Percentiles rank a stretch among this genome's conserved stretches.
phyloP scores from a whole-genome alignment of 495 filamentous ascomycete genomes.

The Podospora pseudocomata region DNA sequence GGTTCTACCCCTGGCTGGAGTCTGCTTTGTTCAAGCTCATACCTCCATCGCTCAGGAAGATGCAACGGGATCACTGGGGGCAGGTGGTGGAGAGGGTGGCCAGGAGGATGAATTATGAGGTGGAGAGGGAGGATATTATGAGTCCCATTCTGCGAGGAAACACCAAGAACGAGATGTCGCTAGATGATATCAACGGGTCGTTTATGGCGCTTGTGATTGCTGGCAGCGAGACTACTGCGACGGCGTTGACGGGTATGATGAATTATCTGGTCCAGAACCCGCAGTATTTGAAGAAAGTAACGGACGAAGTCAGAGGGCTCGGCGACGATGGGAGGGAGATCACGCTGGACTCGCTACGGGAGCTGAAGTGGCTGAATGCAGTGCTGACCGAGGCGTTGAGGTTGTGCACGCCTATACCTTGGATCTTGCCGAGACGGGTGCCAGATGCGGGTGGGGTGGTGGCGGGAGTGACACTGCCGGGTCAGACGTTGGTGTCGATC shows the following conservation, averaged over 20 bases:
- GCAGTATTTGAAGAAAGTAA: slow-evolving; percentile 35
- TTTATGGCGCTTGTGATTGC: slow-evolving; percentile 35
- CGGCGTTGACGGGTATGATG: slow-evolving; percentile 44
- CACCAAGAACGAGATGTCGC: slow-evolving; percentile 10
- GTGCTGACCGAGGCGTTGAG: slow-evolving; percentile 46
- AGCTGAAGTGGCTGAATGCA: slow-evolving; percentile 43
- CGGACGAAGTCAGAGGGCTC: slow-evolving; percentile 43
- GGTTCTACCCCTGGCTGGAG: slow-evolving; percentile 2
- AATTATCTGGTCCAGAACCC: slow-evolving; percentile 49
- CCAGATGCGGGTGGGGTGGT: slow-evolving; percentile 32
- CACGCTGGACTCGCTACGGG: slow-evolving; percentile 37
- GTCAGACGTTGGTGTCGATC: slow-evolving; percentile 31
- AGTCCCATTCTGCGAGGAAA: background rate
- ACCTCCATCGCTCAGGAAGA: background rate
- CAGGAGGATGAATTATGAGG: slow-evolving; percentile 1
- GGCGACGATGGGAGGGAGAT: slow-evolving; percentile 45
- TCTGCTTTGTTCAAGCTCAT: background rate
- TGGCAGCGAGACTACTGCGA: slow-evolving; percentile 58
- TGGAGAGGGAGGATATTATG: slow-evolving; percentile 8
- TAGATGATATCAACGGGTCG: slow-evolving; percentile 41
- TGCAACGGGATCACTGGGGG: background rate
- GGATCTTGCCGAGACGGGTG: slow-evolving; percentile 31
- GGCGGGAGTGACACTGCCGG: slow-evolving; percentile 30
- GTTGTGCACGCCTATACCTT: slow-evolving; percentile 35
- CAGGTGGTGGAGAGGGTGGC: background rate